Evolutionary conservation across 176 grass and related monocot species (phyloP), one percentile per base, ranked within the genome.

Genomic region (Dactylis glomerata): DNA sequence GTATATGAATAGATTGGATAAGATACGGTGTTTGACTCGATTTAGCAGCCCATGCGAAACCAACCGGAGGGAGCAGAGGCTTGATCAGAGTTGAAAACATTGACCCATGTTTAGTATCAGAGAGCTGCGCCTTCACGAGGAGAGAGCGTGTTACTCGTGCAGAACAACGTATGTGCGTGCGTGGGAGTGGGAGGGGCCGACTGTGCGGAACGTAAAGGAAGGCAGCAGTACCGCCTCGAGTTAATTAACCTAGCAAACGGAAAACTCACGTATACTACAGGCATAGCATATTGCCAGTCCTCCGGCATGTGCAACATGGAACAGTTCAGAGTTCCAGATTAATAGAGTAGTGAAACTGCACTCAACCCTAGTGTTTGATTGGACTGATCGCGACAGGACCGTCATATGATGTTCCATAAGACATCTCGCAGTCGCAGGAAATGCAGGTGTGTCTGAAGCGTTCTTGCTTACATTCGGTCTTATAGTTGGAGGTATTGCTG

Each of bases 41-140:
- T 40, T 8, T 40, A 40, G 37, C 37, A 40, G 5, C 8, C 8
- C 37, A 8, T 82, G 83, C 75, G 69, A 81, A 76, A 40, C 77
- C 30, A 77, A 8, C 54, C 17, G 24, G 19, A 1, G 11, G 49
- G 64, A 2, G 26, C 7, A 44, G 17, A 40, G 8, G 42, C 14
- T 36, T 5, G 47, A 8, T 78, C 67, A 49, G 79, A 46, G 75
- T 68, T n/a, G 75, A 10, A 87, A 90, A 83, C 75, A 59, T 90
- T 87, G 84, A 90, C 80, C 54, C 44, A 0, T 63, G 28, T 19
- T 51, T 17, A 51, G 15, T 61, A 27, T 24, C n/a, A n/a, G 3
- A 61, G 57, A 27, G 23, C 24, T 5, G 6, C 75, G 24, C 50
- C 0, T 16, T 36, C 3, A 36, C 5, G 33, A 26, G 3, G 20